Conservation (phyloP, 441 rosid species). For the Euphorbia neoarborescens region DNA sequence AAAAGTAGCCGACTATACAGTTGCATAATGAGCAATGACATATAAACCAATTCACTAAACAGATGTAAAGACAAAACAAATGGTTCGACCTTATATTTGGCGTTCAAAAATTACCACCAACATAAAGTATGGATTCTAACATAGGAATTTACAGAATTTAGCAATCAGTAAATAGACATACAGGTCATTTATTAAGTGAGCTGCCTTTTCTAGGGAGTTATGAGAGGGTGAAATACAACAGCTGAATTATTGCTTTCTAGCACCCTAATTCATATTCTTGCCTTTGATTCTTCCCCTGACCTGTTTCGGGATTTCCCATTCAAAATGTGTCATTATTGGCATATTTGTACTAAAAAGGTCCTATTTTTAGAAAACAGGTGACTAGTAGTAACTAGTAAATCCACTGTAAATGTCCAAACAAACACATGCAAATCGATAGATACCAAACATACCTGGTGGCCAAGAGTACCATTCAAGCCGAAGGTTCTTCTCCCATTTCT, state of each 20-base stretch:
- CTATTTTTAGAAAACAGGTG: neutral
- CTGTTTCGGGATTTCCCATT: neutral
- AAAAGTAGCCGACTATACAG: neutral
- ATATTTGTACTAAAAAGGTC: neutral
- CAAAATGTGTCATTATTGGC: neutral
- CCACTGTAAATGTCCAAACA: neutral
- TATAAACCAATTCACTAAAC: neutral
- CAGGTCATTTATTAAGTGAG: too few species aligned
- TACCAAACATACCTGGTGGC: constrained; percentile 72
- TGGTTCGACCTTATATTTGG: neutral
- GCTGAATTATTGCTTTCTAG: neutral
- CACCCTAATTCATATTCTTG: neutral
- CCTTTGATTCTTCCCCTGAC: neutral
- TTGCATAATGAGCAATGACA: neutral
- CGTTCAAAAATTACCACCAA: neutral
- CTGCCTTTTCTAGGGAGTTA: neutral
- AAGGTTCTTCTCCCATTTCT: constrained; percentile 71
- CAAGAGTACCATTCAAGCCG: constrained; percentile 84
- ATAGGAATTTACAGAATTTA: neutral
- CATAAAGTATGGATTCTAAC: neutral
- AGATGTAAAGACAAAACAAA: neutral
- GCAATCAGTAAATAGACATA: too few species aligned
- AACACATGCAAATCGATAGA: neutral
- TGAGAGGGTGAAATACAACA: neutral
- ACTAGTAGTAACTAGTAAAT: too few species aligned